Base-by-base conservation (phyloP, 768 basidiomycete genomes). In the Auricularia auricula-judae region DNA sequence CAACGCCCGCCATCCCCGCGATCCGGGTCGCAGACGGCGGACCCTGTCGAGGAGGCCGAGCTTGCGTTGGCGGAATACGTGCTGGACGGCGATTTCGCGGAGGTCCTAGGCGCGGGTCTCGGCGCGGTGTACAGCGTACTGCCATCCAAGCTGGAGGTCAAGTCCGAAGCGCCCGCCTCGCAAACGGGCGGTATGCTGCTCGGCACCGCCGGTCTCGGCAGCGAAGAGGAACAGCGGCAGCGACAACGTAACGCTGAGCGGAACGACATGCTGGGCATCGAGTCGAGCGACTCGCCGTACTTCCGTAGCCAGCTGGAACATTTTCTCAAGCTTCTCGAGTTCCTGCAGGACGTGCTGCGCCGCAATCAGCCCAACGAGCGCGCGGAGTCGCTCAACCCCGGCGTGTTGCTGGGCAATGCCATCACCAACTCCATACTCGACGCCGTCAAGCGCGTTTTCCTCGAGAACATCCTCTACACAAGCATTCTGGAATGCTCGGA, bases 51-150 rank as follows among this genome's bases (percentile, higher is more conserved):
- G 36, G 93, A 94, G 71, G 91, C 93, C 1, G 89, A 89, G 1
- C 79, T 95, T 53, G 89, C 91, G 7, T 78, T 98, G 44, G 92
- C 92, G 21, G 93, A 95, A 72, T 97, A 93, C 72, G 91, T 98
- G 62, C 82, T 97, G 18, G 92, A 96, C 70, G 92, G 94, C n/a
- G 96, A 98, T 74, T 96, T 97, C 73, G 92, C 93, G n/a, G 94
- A 98, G 67, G 96, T 98, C 11, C 83, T 98, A 58, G 93, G 88
- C 18, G 96, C 96, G 3, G 93, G 94, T 16, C 74, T 98, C 11
- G 88, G 93, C 3, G 96, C 96, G 0, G 89, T 96, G 1, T 98
- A 96, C 71, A 97, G 93, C 2, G 76, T 93, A 2, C 79, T 98
- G 11, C 96, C 96, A 0, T 85, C 86, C 21, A 97, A 97, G 75